Evolutionary conservation across 2,329 filamentous ascomycete genomes (phyloP).

Genomic region (Stemphylium vesicarium): DNA sequence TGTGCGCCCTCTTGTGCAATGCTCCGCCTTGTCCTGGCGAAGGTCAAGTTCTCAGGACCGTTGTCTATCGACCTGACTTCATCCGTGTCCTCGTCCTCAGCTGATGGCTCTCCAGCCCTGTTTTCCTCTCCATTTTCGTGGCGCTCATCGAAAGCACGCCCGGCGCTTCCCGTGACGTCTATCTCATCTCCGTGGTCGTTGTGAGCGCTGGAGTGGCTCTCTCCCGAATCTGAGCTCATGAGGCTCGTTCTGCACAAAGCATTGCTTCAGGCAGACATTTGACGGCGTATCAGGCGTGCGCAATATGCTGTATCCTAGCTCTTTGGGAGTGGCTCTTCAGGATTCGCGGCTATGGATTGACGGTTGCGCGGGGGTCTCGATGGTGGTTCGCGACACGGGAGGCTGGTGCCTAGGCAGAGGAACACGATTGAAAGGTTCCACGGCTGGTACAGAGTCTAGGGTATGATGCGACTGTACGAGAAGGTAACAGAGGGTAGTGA

Average conservation of each 20-base stretch:
- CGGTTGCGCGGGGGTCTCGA: slow-evolving; percentile 18
- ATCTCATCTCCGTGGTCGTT: slow-evolving; percentile 46
- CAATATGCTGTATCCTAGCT: slow-evolving; percentile 3
- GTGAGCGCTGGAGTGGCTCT: slow-evolving; percentile 66
- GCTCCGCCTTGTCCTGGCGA: slow-evolving; percentile 36
- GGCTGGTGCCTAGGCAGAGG: slow-evolving; percentile 10
- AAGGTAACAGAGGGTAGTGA: background rate
- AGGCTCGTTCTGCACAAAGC: slow-evolving; percentile 58
- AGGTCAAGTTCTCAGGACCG: slow-evolving; percentile 38
- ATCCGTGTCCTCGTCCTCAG: slow-evolving; percentile 29
- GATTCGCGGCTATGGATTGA: background rate
- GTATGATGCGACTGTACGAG: background rate
- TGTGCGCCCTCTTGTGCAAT: slow-evolving; percentile 26
- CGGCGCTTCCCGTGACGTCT: slow-evolving; percentile 49
- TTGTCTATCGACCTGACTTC: slow-evolving; percentile 32
- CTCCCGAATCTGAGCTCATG: slow-evolving; percentile 74
- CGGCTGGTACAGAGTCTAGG: background rate
- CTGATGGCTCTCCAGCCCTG: slow-evolving; percentile 11
- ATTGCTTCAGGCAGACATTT: slow-evolving; percentile 56
- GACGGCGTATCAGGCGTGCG: background rate
- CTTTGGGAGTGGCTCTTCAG: slow-evolving; percentile 6
- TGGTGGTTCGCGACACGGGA: slow-evolving; percentile 12
- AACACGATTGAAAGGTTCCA: background rate
- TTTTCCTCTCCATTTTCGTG: slow-evolving; percentile 3
- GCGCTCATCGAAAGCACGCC: background rate